A percentile compares a stretch with the other conserved stretches of the same genome.
Evolutionary conservation across 2,329 filamentous ascomycete species (phyloP).

Genomic region (Gaeumannomyces sp.): DNA sequence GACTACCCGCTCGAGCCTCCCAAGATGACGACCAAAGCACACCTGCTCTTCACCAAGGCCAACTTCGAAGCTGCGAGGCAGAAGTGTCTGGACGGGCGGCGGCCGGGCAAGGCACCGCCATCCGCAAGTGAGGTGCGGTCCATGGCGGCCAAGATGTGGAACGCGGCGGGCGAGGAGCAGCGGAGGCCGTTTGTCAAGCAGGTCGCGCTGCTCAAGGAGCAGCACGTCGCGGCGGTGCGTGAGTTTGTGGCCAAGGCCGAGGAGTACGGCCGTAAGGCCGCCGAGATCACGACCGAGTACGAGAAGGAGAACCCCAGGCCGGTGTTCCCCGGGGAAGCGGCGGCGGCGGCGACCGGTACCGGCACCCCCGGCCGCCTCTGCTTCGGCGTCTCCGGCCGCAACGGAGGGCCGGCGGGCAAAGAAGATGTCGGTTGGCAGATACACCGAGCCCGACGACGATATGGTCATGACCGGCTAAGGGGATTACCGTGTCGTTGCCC

Average conservation of each 20-base stretch:
- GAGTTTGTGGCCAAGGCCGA: slow-evolving; percentile 54
- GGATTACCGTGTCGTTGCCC: background rate
- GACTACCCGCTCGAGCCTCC: slow-evolving; percentile 65
- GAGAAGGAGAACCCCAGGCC: slow-evolving; percentile 44
- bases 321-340: slow-evolving; percentile 27
- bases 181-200: slow-evolving; percentile 73
- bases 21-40: slow-evolving; percentile 75
- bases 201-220: slow-evolving; percentile 63
- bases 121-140: slow-evolving; percentile 76
- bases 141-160: slow-evolving; percentile 88
- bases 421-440: slow-evolving; percentile 24
- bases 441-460: slow-evolving; percentile 31
- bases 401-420: slow-evolving; percentile 14
- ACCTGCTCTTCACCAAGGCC: slow-evolving; percentile 80
- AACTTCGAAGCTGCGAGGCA: slow-evolving; percentile 58
- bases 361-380: slow-evolving; percentile 26
- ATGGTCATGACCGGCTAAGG: slow-evolving; percentile 19
- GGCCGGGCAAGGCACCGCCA: slow-evolving; percentile 56
- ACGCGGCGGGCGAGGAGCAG: slow-evolving; percentile 61
- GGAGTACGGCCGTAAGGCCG: slow-evolving; percentile 66
- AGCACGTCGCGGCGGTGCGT: slow-evolving; percentile 51
- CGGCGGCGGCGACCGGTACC: background rate
- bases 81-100: slow-evolving; percentile 59
- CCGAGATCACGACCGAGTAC: slow-evolving; percentile 45
- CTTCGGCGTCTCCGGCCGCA: slow-evolving; percentile 13